These are phyloP conservation scores for Hanseniaspora mollemarum DNA, from an alignment of 805 yeast species.

Conservation along the genomic window DNA sequence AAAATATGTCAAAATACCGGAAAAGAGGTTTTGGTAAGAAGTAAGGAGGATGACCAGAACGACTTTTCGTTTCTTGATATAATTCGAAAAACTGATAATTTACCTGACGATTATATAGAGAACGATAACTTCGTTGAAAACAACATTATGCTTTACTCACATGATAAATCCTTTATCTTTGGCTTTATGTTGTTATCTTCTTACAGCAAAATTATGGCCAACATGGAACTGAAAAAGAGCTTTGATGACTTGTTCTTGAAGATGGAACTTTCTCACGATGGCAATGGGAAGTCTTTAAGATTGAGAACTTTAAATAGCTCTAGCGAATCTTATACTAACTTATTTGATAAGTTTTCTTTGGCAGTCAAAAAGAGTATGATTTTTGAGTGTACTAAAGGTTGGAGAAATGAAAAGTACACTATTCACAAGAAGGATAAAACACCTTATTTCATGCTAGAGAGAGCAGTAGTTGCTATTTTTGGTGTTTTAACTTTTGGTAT, in stretches of 20 bases:
- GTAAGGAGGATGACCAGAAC: conserved; percentile 20
- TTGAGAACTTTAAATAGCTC: conserved; percentile 20
- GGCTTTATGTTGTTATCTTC: conserved; percentile 35
- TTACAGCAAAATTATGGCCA: background rate
- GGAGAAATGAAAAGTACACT: conserved; percentile 79
- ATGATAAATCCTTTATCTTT: conserved; percentile 28
- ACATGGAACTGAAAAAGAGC: background rate
- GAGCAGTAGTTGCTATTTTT: conserved; percentile 67
- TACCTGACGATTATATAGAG: conserved; percentile 22
- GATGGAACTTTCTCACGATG: background rate
- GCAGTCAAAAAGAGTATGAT: conserved; percentile 31
- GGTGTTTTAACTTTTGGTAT: conserved; percentile 88
- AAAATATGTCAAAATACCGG: conserved; percentile 18
- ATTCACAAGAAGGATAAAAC: conserved; percentile 45
- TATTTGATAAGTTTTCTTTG: conserved; percentile 35
- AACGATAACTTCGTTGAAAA: conserved; percentile 21
- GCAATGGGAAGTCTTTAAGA: background rate
- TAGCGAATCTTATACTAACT: conserved; percentile 18
- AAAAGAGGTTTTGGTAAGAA: conserved; percentile 23
- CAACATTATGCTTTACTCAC: conserved; percentile 31
- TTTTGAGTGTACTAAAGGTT: conserved; percentile 43
- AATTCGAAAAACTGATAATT: conserved; percentile 25
- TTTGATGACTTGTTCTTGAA: background rate
- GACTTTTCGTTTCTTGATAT: conserved; percentile 24
- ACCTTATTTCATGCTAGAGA: conserved; percentile 62